Evolutionary conservation across 164 flowering plant genomes (phyloP), one percentile per base, ranked within the genome.

Genomic region (Dillenia suffruticosa): DNA sequence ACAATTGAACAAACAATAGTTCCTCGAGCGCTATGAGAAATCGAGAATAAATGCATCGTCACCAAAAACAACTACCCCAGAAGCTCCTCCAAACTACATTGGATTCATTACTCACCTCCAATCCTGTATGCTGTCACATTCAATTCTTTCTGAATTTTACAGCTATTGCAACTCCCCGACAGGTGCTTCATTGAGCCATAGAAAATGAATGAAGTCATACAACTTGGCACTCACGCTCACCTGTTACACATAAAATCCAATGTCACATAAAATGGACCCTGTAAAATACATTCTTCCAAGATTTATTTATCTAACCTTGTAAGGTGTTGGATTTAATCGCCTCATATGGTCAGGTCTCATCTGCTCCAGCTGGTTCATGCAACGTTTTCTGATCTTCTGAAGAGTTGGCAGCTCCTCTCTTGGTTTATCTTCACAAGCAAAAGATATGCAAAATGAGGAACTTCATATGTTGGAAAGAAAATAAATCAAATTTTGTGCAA

Each of bases 271-370:
- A 32, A 32, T 32, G 40, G 40, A 32, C 40, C 0, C 6, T 0
- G 40, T 32, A 32, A 32, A 32, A 32, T 6, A 5, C 40, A 32
- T 32, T 4, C 40, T 4, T 32, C 40, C 7, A 12, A 13, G 12
- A 67, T 9, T n/a, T 10, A 57, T 64, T 22, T 57, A 5, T 10
- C 12, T 9, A 75, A 95, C 99, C 96, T 95, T 95, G 82, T 92
- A 95, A 8, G 99, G 99, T 9, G 99, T 95, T 47, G 99, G 99
- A 68, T 95, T 95, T 51, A 95, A 72, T 69, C 94, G 79, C 76
- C 99, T 81, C 98, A 95, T 90, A 75, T 95, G 99, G 78, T 95
- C 99, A 24, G 96, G 82, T 24, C 98, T 84, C 98, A 95, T 92
- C 65, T 84, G 89, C 70, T 81, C 84, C 62, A 92, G 73, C 77